Evolutionary conservation across 2,329 filamentous ascomycete species (phyloP).

Genomic region (Sclerotinia glacialis): DNA sequence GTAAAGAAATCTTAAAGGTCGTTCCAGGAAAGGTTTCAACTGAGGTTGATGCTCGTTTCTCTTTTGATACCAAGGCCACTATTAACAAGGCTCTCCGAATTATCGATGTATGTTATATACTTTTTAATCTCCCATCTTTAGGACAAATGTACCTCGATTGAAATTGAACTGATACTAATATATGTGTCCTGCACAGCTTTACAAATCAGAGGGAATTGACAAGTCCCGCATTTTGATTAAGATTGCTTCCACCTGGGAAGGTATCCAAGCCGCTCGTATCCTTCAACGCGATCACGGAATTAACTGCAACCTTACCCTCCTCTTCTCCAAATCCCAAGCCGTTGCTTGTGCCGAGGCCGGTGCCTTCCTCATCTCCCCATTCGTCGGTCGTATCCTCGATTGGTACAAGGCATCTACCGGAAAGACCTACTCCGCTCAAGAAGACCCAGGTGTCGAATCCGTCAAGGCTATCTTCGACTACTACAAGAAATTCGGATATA

Average conservation of each 20-base stretch:
- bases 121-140: background rate
- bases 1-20: conserved; percentile 94
- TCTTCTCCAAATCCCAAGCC: conserved; percentile 95
- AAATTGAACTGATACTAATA: background rate
- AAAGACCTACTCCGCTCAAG: conserved; percentile 85
- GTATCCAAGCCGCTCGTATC: conserved; percentile 97
- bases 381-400: conserved; percentile 98
- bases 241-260: conserved; percentile 98
- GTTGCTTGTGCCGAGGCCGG: conserved; percentile 93
- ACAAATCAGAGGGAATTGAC: conserved; percentile 84
- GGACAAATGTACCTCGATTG: background rate
- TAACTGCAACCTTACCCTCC: conserved; percentile 98
- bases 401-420: conserved; percentile 97
- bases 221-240: conserved; percentile 98
- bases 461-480: conserved; percentile 98
- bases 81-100: conserved; percentile 96
- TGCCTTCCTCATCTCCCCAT: conserved; percentile 97
- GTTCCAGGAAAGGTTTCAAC: conserved; percentile 98
- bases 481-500: conserved; percentile 99
- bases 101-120: conserved; percentile 68
- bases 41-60: conserved; percentile 94
- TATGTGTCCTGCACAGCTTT: conserved; percentile 60
- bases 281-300: conserved; percentile 93
- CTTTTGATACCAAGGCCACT: conserved; percentile 89
- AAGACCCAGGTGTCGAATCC: conserved; percentile 94